These are phyloP conservation scores for Hyaloscypha hepaticicola DNA, from an alignment of 495 filamentous ascomycete species.

Conservation along the genomic window DNA sequence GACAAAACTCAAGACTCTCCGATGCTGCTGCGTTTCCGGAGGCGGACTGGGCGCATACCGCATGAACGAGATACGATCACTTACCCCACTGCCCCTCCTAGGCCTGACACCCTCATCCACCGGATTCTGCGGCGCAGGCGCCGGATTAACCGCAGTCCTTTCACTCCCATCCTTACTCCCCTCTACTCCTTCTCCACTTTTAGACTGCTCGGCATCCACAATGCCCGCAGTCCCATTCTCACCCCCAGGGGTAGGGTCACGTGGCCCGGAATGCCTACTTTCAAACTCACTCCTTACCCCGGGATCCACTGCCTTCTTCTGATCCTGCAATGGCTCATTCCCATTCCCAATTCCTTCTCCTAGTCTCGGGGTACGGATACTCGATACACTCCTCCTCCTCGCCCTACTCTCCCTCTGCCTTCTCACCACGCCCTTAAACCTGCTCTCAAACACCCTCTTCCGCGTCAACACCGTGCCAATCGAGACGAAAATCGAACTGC, in stretches of 20 bases:
- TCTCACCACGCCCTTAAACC: constrained; percentile 59
- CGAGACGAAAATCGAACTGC: constrained; percentile 67
- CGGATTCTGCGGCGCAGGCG: neutral
- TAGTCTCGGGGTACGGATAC: neutral
- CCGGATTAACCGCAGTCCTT: neutral
- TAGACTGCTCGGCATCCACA: neutral
- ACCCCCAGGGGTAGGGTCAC: constrained; percentile 1
- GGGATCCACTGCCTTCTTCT: constrained; percentile 8
- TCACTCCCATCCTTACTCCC: neutral
- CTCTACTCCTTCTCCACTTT: neutral
- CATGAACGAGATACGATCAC: constrained; percentile 9
- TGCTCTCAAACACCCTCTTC: constrained; percentile 67
- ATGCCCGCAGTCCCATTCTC: neutral
- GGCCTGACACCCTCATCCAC: neutral
- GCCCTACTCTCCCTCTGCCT: constrained; percentile 40
- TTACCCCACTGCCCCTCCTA: neutral
- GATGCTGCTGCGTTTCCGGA: neutral
- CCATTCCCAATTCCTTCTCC: neutral
- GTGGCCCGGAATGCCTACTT: constrained; percentile 14
- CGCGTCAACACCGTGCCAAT: constrained; percentile 63
- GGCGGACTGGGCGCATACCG: neutral
- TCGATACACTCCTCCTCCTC: constrained; percentile 10
- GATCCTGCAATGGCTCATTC: neutral
- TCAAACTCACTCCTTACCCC: constrained; percentile 8
- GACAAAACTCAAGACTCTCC: constrained; percentile 20